A percentile compares a stretch with the other conserved stretches of the same genome.
Conservation (phyloP, 768 basidiomycete genomes). For the Lentinula detonsa region DNA sequence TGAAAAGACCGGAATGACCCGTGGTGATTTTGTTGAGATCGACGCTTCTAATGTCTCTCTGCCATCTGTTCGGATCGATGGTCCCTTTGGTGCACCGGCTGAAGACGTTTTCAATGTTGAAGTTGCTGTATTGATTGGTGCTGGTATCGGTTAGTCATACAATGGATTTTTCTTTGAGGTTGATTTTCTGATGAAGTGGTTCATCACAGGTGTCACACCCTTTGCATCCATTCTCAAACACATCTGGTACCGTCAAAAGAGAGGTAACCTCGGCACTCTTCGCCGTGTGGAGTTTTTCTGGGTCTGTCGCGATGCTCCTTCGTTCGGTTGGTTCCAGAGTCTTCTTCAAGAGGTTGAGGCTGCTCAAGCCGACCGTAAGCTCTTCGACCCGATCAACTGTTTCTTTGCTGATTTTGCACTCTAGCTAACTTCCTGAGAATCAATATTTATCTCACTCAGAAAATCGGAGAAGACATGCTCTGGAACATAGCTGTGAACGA, state of each 20-base stretch:
- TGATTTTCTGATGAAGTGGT: neutral
- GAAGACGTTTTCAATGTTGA: slow-evolving; percentile 85
- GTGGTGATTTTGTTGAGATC: slow-evolving; percentile 81
- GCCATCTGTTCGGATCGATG: slow-evolving; percentile 75
- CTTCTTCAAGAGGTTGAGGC: slow-evolving; percentile 84
- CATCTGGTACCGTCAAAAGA: slow-evolving; percentile 90
- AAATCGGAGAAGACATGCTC: slow-evolving; percentile 79
- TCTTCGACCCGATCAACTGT: neutral
- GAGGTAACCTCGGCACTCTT: slow-evolving; percentile 69
- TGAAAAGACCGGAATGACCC: slow-evolving; percentile 35
- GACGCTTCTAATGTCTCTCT: slow-evolving; percentile 49
- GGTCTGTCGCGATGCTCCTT: slow-evolving; percentile 91
- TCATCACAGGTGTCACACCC: slow-evolving; percentile 70
- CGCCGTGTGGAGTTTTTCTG: slow-evolving; percentile 93
- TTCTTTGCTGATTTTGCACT: slow-evolving; percentile 10
- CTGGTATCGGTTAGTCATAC: slow-evolving; percentile 74
- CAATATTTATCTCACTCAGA: slow-evolving; percentile 86
- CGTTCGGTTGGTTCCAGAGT: slow-evolving; percentile 96
- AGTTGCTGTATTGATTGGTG: slow-evolving; percentile 88
- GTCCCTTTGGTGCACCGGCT: slow-evolving; percentile 90
- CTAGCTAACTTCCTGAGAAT: slow-evolving; percentile 89
- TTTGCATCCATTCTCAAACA: slow-evolving; percentile 94
- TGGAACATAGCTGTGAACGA: slow-evolving; percentile 92
- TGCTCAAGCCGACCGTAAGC: slow-evolving; percentile 84
- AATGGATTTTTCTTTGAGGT: slow-evolving; percentile 4